Percentiles rank a stretch among this genome's conserved stretches.
These are phyloP conservation scores for Neonectria magnoliae DNA, from an alignment of 2,329 filamentous ascomycete genomes.

Conservation along the genomic window DNA sequence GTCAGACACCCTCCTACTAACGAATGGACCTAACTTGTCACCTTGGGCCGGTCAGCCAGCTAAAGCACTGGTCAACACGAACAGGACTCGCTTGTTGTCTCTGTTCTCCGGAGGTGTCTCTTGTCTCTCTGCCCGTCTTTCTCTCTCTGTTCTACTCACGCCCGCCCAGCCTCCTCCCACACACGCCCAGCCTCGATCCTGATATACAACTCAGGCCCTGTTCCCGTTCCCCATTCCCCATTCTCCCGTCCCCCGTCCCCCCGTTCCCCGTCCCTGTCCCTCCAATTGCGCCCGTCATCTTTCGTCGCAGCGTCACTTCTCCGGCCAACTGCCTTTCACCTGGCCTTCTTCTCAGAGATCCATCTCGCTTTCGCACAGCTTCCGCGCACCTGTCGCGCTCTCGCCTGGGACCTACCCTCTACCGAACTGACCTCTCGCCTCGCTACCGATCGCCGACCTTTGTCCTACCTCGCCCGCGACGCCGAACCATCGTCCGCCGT, in stretches of 20 bases:
- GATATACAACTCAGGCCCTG: conserved; percentile 44
- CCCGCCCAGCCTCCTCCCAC: conserved; percentile 37
- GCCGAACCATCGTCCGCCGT: conserved; percentile 18
- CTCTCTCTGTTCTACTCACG: conserved; percentile 34
- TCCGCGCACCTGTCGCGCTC: conserved; percentile 20
- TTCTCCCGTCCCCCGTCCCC: conserved; percentile 24
- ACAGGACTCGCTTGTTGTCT: not conserved
- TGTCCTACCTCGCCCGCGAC: conserved; percentile 22
- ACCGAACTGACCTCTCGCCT: not conserved
- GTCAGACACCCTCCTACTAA: too few relatives aligned
- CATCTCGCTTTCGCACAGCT: conserved; percentile 15
- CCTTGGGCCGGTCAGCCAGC: too few relatives aligned
- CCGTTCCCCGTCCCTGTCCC: conserved; percentile 31
- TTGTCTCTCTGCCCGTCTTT: not conserved
- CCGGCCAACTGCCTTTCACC: conserved; percentile 26
- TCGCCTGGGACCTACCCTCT: conserved; percentile 8
- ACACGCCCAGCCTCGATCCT: conserved; percentile 40
- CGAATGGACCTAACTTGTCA: too few relatives aligned
- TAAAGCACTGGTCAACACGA: conserved; percentile 13
- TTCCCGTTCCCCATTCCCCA: conserved; percentile 40
- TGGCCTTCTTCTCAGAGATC: conserved; percentile 12
- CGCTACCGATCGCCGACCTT: conserved; percentile 22
- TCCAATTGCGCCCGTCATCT: conserved; percentile 42
- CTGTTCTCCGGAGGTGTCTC: not conserved
- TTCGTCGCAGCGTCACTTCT: conserved; percentile 34